These are phyloP conservation scores for Beauveria brongniartii DNA, from an alignment of 2,329 filamentous ascomycete genomes.

Conservation along the genomic window DNA sequence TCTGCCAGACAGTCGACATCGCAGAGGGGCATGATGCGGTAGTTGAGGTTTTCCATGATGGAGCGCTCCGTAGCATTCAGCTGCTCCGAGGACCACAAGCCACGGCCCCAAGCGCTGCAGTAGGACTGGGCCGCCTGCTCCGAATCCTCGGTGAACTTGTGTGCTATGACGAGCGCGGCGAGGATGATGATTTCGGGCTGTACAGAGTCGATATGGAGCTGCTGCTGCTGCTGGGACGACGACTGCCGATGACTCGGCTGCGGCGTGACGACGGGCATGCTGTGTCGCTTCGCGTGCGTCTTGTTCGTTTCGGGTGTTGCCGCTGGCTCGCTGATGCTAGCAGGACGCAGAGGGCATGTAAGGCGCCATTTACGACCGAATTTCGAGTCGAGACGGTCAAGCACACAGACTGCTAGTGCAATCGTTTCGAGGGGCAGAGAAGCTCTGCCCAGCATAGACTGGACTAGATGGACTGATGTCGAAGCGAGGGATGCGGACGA, in stretches of 20 bases:
- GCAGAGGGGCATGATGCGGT: slow-evolving; percentile 54
- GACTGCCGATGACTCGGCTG: slow-evolving; percentile 12
- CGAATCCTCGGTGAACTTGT: slow-evolving; percentile 56
- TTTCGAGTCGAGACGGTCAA: slow-evolving; percentile 55
- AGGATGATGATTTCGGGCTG: slow-evolving; percentile 55
- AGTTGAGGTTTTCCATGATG: slow-evolving; percentile 56
- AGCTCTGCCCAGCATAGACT: slow-evolving; percentile 51
- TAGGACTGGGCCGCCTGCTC: slow-evolving; percentile 47
- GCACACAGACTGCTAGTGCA: slow-evolving; percentile 57
- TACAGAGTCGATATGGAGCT: slow-evolving; percentile 52
- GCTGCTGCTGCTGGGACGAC: slow-evolving; percentile 18
- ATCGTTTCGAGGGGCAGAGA: slow-evolving; percentile 52
- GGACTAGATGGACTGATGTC: slow-evolving; percentile 51
- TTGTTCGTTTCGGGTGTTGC: background rate
- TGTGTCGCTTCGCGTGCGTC: slow-evolving; percentile 37
- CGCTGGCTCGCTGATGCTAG: background rate
- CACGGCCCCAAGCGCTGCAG: slow-evolving; percentile 43
- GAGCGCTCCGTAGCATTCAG: slow-evolving; percentile 56
- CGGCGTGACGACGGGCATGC: slow-evolving; percentile 33
- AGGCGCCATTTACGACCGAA: slow-evolving; percentile 57
- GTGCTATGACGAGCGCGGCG: slow-evolving; percentile 54
- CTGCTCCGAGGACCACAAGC: slow-evolving; percentile 52
- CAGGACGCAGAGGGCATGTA: slow-evolving; percentile 37
- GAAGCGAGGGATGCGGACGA: slow-evolving; percentile 51
- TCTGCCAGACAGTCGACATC: slow-evolving; percentile 48